Base-by-base conservation (phyloP, 2,329 filamentous ascomycete genomes). In the Domatiomyces globalis region DNA sequence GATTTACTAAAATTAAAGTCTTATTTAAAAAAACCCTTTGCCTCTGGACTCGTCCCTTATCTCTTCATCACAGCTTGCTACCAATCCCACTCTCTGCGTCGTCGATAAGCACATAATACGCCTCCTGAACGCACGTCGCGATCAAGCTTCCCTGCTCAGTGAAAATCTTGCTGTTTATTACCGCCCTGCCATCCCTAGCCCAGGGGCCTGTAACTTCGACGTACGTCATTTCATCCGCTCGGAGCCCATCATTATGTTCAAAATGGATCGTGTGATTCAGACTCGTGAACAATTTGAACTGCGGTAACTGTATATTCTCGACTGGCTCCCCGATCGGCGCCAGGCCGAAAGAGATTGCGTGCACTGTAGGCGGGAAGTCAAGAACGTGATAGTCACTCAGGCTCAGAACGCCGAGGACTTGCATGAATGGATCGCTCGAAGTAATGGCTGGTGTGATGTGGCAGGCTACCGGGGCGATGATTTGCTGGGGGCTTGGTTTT, bases 241-340 rank as follows among this genome's bases (percentile, higher is more conserved):
- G 52, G 46, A 59, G 59, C 1, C 56, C 58, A 18, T 56, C 50
- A 42, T 60, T 55, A 4, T 47, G 45, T 19, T 60, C 57, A 22
- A 60, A 58, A 46, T 59, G 55, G n/a, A 60, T 53, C 1, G 52
- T 51, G 33, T 60, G 58, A 43, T 60, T 60, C n/a, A 60, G 50
- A 51, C 53, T 58, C 6, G 58, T 60, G 54, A 54, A 53, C 51
- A 60, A 53, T 42, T 59, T 60, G 48, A 56, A 46, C 1, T 45
- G 47, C 9, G 46, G 22, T 9, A 52, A 43, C 4, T 33, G 49
- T 2, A 22, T 51, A 10, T 53, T 56, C 17, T 50, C 51, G 9
- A 48, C 49, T 5, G 46, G 33, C 42, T 60, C 57, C n/a, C 53
- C 54, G 29, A 59, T 56, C 4, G 42, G 36, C 25, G 45, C 51